A percentile compares a stretch with the other conserved stretches of the same genome.
Evolutionary conservation across 192 early-diverging fungal species (phyloP).

Genomic region (Bifiguratus adelaidae): DNA sequence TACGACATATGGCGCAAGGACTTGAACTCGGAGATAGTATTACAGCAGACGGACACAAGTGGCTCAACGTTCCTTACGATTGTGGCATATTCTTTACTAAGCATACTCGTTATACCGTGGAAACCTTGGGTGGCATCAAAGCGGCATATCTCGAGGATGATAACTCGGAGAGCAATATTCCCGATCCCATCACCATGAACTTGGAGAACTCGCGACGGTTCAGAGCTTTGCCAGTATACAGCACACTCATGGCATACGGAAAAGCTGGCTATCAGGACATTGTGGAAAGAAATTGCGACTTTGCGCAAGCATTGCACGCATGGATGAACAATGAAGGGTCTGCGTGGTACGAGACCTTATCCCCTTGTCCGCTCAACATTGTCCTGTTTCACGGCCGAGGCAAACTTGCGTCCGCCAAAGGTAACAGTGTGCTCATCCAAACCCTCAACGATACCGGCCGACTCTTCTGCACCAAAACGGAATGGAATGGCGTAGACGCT

Average conservation of each 20-base stretch:
- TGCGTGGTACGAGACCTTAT: too few relatives aligned
- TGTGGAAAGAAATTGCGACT: conserved; percentile 32
- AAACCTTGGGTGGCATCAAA: conserved; percentile 13
- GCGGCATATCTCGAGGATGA: conserved; percentile 23
- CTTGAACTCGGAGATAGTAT: conserved; percentile 41
- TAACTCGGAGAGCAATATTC: conserved; percentile 2
- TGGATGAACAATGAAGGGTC: conserved; percentile 40
- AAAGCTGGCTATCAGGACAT: conserved; percentile 31
- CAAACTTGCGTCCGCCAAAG: conserved; percentile 1
- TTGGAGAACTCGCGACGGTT: conserved; percentile 54
- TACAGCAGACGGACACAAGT: conserved; percentile 49
- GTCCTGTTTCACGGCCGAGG: conserved; percentile 7
- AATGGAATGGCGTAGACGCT: conserved; percentile 25
- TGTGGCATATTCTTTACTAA: conserved; percentile 35
- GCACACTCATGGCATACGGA: conserved; percentile 35
- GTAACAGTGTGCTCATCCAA: conserved; percentile 18
- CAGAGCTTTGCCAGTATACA: conserved; percentile 43
- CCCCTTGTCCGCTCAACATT: too few relatives aligned
- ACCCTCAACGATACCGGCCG: conserved; percentile 29
- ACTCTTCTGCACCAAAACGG: conserved; percentile 37
- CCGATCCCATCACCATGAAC: conserved; percentile 34
- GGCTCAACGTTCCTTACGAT: conserved; percentile 56
- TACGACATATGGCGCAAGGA: conserved; percentile 16
- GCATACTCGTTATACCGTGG: conserved; percentile 17
- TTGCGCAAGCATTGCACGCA: conserved; percentile 24